These are phyloP conservation scores for Handroanthus guayacan DNA, from an alignment of 257 asterid genomes.

Conservation along the genomic window DNA sequence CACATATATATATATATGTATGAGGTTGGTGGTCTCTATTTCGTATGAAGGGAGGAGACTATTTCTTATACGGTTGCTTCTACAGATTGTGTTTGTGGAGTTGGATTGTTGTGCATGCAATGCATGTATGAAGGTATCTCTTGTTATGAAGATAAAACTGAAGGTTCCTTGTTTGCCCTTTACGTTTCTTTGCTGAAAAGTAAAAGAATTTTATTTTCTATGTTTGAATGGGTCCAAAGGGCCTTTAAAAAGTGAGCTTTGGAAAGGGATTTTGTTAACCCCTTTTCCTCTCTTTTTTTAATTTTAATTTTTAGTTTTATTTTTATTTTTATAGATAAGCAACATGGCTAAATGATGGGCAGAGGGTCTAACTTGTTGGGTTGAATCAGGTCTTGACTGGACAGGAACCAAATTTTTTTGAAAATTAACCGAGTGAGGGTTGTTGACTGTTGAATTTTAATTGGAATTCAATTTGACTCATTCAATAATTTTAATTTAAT, in stretches of 20 bases:
- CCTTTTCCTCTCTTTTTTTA: not conserved
- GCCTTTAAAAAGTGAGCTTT: not conserved
- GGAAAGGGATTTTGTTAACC: not conserved
- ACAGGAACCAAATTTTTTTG: too few species aligned
- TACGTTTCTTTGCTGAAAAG: conserved; percentile 29
- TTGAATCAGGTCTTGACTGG: too few species aligned
- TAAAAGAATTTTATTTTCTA: conserved; percentile 18
- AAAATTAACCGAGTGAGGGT: too few species aligned
- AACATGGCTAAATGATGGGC: too few species aligned
- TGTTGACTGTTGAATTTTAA: too few species aligned
- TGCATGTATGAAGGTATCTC: conserved; percentile 29
- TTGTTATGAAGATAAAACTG: conserved; percentile 5
- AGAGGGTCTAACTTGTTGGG: too few species aligned
- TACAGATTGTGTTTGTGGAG: conserved; percentile 29
- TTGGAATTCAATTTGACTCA: too few species aligned
- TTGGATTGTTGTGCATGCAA: conserved; percentile 11
- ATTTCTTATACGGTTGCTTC: conserved; percentile 62
- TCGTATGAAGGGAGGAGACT: conserved; percentile 36
- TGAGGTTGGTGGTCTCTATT: conserved; percentile 9
- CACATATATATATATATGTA: not conserved
- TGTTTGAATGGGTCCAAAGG: conserved; percentile 10
- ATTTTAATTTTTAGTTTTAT: not conserved
- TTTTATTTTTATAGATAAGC: too few species aligned
- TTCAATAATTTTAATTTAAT: too few species aligned
- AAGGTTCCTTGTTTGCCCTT: conserved; percentile 18